Evolutionary conservation across 495 filamentous ascomycete genomes (phyloP).

Genomic region (Aspergillus campestris): DNA sequence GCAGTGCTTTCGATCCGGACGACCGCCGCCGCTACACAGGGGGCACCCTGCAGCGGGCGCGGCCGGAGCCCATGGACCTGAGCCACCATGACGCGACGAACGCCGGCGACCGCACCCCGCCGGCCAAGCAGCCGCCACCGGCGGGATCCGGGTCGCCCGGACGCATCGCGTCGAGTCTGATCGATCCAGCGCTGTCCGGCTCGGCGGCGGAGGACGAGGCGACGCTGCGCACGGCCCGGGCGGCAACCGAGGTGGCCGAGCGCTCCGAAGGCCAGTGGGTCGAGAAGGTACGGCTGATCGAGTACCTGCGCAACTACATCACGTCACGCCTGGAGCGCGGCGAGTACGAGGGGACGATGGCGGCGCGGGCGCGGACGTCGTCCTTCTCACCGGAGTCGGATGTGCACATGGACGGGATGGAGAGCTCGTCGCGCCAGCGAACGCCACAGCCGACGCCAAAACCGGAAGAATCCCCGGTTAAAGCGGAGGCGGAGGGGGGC

Average conservation of each 20-base stretch:
- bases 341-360: constrained; percentile 45
- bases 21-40: constrained; percentile 81
- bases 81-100: constrained; percentile 43
- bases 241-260: constrained; percentile 38
- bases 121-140: constrained; percentile 29
- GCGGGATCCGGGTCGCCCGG: constrained; percentile 33
- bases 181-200: constrained; percentile 45
- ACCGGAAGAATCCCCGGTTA: constrained; percentile 13
- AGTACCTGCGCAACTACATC: constrained; percentile 62
- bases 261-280: constrained; percentile 69
- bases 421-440: constrained; percentile 16
- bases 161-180: constrained; percentile 41
- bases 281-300: constrained; percentile 73
- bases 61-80: constrained; percentile 47
- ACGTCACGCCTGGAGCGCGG: constrained; percentile 52
- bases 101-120: constrained; percentile 38
- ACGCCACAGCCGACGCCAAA: background rate
- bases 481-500: constrained; percentile 15
- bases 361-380: too few relatives aligned
- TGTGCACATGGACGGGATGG: constrained; percentile 36
- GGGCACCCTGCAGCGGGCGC: constrained; percentile 72
- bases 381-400: constrained; percentile 16
- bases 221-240: constrained; percentile 34
- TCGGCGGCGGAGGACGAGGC: constrained; percentile 33
- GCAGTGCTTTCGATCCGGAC: constrained; percentile 69